Evolutionary conservation across 306 rosid species (phyloP), one percentile per base, ranked within the genome.

Genomic region (Neltuma alba): DNA sequence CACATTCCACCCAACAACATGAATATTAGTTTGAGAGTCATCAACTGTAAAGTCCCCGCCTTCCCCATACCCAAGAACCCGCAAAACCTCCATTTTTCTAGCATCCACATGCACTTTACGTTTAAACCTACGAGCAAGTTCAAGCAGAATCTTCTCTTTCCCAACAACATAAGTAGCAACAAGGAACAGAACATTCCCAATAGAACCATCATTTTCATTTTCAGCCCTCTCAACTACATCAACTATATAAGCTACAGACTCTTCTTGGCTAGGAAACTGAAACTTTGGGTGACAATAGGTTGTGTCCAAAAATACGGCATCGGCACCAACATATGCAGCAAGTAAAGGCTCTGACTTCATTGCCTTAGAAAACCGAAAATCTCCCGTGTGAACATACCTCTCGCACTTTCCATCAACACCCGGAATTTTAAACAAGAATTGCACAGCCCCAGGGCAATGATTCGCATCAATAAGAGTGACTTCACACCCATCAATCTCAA

Each of bases 1-100:
- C 5, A 94, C 89, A 81, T 94, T 94, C 97, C 97, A 94, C 63
- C 97, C 97, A 81, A 94, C 93, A 72, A 94, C 99, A 76, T 92
- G 99, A 70, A 91, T 86, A 87, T 94, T 96, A 87, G 80, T 94
- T 81, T 86, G 92, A 64, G 75, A 47, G 18, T 71, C 80, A 78
- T 91, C 87, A 90, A 86, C 92, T 0, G 97, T 94, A 76, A 94
- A 92, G 74, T 78, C 82, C 36, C 89, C 93, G 8, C 85, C 85
- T 18, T 87, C 91, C 2, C 87, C 93, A 16, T 80, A 85, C 66
- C 97, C 97, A 88, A 94, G 84, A 73, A 76, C 90, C 75, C 84
- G 74, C 89, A 94, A 74, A 66, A 94, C 90, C 76, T 81, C 82
- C 98, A 94, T 89, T 77, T 92, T 92, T 23, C 76, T 88, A 41